Evolutionary conservation across 371 early-diverging fungal species (phyloP).

Genomic region (Capniomyces stellatus): DNA sequence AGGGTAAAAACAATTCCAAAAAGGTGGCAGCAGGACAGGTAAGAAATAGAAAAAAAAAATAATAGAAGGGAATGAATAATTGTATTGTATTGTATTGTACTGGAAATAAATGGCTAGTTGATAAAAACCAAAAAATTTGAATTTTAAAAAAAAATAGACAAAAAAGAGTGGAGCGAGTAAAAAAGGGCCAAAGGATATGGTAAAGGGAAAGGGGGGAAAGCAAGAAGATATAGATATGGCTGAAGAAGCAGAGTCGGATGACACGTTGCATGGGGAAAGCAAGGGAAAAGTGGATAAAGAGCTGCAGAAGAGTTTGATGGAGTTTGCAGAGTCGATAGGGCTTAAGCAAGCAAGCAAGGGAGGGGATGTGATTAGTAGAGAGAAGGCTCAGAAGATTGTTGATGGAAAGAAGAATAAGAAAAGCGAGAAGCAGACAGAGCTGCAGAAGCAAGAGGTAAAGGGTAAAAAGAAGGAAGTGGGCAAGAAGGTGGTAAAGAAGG

Average conservation of each 20-base stretch:
- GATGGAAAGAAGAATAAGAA: conserved; percentile 1
- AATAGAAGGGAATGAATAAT: too few relatives aligned
- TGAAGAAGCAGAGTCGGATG: background rate
- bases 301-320: conserved; percentile 13
- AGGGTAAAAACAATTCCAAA: too few relatives aligned
- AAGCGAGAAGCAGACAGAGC: background rate
- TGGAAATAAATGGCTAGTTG: too few relatives aligned
- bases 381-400: background rate
- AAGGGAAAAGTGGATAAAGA: background rate
- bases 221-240: background rate
- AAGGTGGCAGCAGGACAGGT: too few relatives aligned
- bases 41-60: too few relatives aligned
- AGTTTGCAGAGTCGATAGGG: conserved; percentile 21
- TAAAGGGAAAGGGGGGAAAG: background rate
- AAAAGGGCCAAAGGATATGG: too few relatives aligned
- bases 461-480: background rate
- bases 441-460: background rate
- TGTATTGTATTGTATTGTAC: too few relatives aligned
- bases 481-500: conserved; percentile 1
- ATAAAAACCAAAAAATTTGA: too few relatives aligned
- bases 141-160: too few relatives aligned
- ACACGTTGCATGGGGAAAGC: too few relatives aligned
- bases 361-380: background rate
- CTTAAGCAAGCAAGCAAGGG: conserved; percentile 6
- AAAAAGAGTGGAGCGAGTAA: too few relatives aligned